Base-by-base conservation (phyloP, 2,329 filamentous ascomycete genomes). In the Pestalotiopsis sp. region DNA sequence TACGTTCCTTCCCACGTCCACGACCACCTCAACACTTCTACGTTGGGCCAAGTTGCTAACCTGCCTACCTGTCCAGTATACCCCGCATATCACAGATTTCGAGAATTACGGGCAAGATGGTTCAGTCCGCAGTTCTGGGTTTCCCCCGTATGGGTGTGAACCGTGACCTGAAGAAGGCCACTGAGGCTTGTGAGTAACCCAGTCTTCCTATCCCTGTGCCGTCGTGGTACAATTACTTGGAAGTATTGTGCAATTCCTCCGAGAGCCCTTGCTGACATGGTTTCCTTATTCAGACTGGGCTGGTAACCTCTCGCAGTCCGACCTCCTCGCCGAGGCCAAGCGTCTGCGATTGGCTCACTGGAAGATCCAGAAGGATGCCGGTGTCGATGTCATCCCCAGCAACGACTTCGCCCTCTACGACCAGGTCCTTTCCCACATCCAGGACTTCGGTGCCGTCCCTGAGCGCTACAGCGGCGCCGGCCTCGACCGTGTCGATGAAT, bases 141-240 rank as follows among this genome's bases (percentile, higher is more conserved):
- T 99, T 99, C 90, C 96, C 96, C 83, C 95, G 96, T 82, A 98
- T 98, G 93, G 96, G 96, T 86, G 93, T 90, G 79, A 93, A 97
- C 86, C 94, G 96, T 91, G 96, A 99, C 89, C 91, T 99, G 83
- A 99, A 99, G 92, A 99, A 99, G 91, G 96, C 96, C 81, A 99
- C 95, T 76, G 96, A 99, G 86, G 94, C 95, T 83, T 99, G 86
- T 88, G 75, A 80, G 86, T 85, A 56, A 49, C 38, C 25, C 68
- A 70, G 52, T 70, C 66, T 3, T 6, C 40, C 4, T 27, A n/a
- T 23, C 13, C 17, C n/a, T 63, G 31, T n/a, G 11, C 9, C 9
- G 3, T 52, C 12, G 14, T n/a, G 17, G 17, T 9, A n/a, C 17
- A 52, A n/a, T n/a, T 52, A 4, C 40, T 36, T 4, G 2, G 36